A percentile compares a stretch with the other conserved stretches of the same genome.
Evolutionary conservation across 2,329 filamentous ascomycete genomes (phyloP).

Genomic region (Whalleya microplaca): DNA sequence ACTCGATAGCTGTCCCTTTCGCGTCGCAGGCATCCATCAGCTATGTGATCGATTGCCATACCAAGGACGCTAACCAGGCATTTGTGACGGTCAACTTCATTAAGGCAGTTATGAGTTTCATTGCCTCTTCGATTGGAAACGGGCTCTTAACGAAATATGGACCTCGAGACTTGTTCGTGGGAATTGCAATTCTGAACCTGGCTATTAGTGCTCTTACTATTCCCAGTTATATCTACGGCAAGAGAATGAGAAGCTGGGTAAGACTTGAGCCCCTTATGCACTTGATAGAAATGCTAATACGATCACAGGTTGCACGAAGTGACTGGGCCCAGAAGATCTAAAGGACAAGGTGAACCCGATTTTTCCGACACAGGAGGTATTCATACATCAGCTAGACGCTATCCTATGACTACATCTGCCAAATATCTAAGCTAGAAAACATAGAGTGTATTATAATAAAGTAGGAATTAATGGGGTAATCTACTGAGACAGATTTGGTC

Average conservation of each 20-base stretch:
- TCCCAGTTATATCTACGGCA: conserved; percentile 32
- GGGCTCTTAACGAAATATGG: conserved; percentile 24
- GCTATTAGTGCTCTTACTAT: conserved; percentile 29
- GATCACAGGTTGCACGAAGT: conserved; percentile 23
- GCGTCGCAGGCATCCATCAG: conserved; percentile 30
- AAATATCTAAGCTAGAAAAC: neutral
- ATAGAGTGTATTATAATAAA: neutral
- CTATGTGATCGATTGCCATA: conserved; percentile 32
- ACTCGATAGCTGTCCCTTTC: conserved; percentile 30
- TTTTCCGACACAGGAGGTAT: neutral
- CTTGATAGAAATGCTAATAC: neutral
- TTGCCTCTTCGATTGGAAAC: conserved; percentile 26
- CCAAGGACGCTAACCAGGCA: conserved; percentile 31
- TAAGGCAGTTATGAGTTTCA: conserved; percentile 29
- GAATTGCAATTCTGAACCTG: conserved; percentile 28
- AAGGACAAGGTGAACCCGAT: neutral
- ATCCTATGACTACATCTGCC: neutral
- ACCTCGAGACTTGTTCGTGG: conserved; percentile 20
- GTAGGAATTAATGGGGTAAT: neutral
- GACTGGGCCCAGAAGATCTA: conserved; percentile 30
- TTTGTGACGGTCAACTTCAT: conserved; percentile 33
- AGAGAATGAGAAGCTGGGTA: conserved; percentile 29
- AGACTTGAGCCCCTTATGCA: neutral
- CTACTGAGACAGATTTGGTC: too few relatives aligned
- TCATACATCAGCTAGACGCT: neutral